Evolutionary conservation across 2,329 filamentous ascomycete species (phyloP).

Genomic region (Beauveria scarabaeidicola): DNA sequence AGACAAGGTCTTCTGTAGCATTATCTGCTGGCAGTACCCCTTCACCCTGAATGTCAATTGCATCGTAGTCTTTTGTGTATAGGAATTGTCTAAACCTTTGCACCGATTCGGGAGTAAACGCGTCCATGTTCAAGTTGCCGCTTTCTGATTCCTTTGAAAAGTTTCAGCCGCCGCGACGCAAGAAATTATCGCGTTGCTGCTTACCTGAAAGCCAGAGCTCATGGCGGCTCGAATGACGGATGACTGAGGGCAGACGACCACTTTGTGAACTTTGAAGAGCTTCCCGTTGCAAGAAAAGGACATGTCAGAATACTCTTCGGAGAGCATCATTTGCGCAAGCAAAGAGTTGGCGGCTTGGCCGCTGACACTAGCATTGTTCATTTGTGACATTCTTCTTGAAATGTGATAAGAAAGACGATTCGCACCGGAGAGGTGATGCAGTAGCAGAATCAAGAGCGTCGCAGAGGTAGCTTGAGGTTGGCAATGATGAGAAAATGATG

Average conservation of each 20-base stretch:
- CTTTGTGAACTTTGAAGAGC: constrained; percentile 9
- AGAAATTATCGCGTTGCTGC: not conserved
- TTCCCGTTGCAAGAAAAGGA: not conserved
- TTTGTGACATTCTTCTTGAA: not conserved
- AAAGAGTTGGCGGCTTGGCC: not conserved
- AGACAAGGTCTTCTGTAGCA: not conserved
- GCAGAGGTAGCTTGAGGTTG: no score
- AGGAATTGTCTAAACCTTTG: not conserved
- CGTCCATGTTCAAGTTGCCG: not conserved
- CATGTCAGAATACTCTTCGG: not conserved
- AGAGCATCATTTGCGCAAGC: not conserved
- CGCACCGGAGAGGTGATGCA: no score
- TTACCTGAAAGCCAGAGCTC: not conserved
- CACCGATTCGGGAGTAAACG: not conserved
- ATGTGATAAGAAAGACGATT: not conserved
- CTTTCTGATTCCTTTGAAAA: not conserved
- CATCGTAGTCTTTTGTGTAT: not conserved
- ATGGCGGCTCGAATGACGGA: not conserved
- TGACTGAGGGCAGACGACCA: not conserved
- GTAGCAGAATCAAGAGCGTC: no score
- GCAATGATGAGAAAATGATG: no score
- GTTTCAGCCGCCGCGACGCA: not conserved
- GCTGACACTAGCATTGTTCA: no score
- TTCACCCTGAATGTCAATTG: not conserved
- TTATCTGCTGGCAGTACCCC: not conserved